Base-by-base conservation (phyloP, 441 rosid species). In the Pelargonium myrrhifolium region DNA sequence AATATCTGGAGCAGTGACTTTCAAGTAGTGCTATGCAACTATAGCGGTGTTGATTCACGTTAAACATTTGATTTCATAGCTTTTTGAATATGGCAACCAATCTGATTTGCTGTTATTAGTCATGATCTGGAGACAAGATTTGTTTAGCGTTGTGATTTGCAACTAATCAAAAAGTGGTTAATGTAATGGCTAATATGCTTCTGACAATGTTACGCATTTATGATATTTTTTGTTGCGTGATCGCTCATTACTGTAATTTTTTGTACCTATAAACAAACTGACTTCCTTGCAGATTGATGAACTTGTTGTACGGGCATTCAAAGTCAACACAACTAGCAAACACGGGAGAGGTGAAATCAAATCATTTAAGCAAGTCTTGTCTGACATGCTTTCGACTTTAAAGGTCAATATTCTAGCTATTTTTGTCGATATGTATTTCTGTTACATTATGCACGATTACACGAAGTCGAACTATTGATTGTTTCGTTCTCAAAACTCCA, bases 251-350 rank as follows among this genome's bases (percentile, higher is more conserved):
- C 21, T 21, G 3, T 18, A 21, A 56, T 8, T 56, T 55, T 55
- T 11, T 31, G 3, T 56, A 21, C 26, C 62, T 18, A 5, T 9
- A 37, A 66, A 17, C 68, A 60, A 10, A 56, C 74, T 66, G 20
- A 63, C 68, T 65, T 55, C 11, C 18, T 63, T 43, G 55, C 79
- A 94, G 98, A 82, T 93, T 65, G 96, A 93, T 82, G 89, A 87
- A 71, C 85, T 93, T 64, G 87, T 90, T 80, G 89, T 74, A 9
- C 79, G 83, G 83, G 90, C 93, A 65, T 74, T 84, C 63, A 77
- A 86, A 67, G 58, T 74, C 42, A 83, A 80, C 71, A 66, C 68
- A 12, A 45, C 73, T 15, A 75, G 77, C 81, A 78, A 80, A 78
- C 65, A 77, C 18, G 90, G 87, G 70, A 78, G 53, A 40, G 60